phyloP scores from a whole-genome alignment of 768 basidiomycete genomes.

The Boletus eberwhitei region DNA sequence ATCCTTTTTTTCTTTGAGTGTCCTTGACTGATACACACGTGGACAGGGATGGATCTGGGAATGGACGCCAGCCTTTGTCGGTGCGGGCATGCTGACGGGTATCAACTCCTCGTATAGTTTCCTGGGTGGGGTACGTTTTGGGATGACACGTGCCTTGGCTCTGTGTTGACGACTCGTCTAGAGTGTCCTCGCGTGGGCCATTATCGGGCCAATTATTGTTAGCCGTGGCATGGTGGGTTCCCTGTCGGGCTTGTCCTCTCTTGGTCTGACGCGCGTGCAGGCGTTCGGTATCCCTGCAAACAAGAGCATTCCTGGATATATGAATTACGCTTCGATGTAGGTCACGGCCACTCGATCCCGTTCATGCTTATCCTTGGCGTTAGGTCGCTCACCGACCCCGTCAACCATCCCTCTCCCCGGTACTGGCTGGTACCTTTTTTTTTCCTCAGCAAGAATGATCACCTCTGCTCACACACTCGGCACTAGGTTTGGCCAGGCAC shows the following conservation, averaged over 20 bases:
- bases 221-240: slow-evolving; percentile 38
- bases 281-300: slow-evolving; percentile 16
- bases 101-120: slow-evolving; percentile 57
- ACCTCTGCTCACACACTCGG: background rate
- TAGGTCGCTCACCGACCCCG: slow-evolving; percentile 43
- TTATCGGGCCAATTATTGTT: slow-evolving; percentile 54
- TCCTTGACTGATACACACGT: background rate
- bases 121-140: slow-evolving; percentile 37
- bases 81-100: slow-evolving; percentile 57
- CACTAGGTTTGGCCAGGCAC: slow-evolving; percentile 26
- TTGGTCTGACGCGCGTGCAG: slow-evolving; percentile 3
- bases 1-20: too few species aligned
- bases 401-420: slow-evolving; percentile 47
- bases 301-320: slow-evolving; percentile 16
- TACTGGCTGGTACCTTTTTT: slow-evolving; percentile 45
- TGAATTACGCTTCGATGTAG: slow-evolving; percentile 23
- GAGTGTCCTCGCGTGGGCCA: slow-evolving; percentile 62
- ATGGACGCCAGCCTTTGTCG: slow-evolving; percentile 54
- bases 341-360: background rate
- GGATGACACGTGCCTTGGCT: background rate
- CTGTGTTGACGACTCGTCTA: background rate
- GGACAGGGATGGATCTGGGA: slow-evolving; percentile 30
- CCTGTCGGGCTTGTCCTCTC: background rate
- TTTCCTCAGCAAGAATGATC: background rate
- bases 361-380: background rate